phyloP scores from a whole-genome alignment of 495 filamentous ascomycete species.

The Hyaloscypha hepaticicola region DNA sequence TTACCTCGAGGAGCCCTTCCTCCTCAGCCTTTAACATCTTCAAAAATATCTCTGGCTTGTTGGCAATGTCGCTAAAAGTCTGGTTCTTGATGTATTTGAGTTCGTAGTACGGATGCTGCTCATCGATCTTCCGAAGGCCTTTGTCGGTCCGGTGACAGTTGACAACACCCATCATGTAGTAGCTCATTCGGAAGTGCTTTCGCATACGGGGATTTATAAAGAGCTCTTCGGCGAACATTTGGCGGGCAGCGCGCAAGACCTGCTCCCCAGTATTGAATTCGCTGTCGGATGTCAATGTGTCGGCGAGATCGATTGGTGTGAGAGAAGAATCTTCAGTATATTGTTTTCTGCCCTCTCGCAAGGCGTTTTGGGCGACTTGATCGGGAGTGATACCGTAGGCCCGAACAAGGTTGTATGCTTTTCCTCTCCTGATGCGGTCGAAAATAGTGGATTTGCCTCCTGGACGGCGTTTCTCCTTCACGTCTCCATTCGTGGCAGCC shows the following conservation, averaged over 20 bases:
- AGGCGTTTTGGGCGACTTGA: slow-evolving; percentile 78
- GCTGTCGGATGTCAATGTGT: slow-evolving; percentile 61
- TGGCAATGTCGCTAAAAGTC: slow-evolving; percentile 74
- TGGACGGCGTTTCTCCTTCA: slow-evolving; percentile 68
- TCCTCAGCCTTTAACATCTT: slow-evolving; percentile 96
- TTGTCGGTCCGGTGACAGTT: slow-evolving; percentile 92
- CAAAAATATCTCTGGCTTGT: slow-evolving; percentile 81
- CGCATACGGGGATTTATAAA: slow-evolving; percentile 86
- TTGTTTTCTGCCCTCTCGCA: slow-evolving; percentile 71
- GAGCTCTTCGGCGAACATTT: slow-evolving; percentile 90
- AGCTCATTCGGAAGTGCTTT: slow-evolving; percentile 76
- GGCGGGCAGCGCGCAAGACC: slow-evolving; percentile 73
- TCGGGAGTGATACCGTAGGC: slow-evolving; percentile 90
- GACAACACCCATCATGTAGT: slow-evolving; percentile 77
- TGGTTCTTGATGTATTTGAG: slow-evolving; percentile 96
- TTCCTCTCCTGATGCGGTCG: slow-evolving; percentile 77
- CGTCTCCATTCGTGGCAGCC: slow-evolving; percentile 56
- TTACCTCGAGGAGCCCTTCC: slow-evolving; percentile 85
- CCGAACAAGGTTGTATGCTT: slow-evolving; percentile 77
- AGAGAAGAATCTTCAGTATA: slow-evolving; percentile 78
- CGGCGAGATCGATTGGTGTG: slow-evolving; percentile 83
- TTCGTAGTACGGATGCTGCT: slow-evolving; percentile 93
- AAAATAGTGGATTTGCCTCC: slow-evolving; percentile 72
- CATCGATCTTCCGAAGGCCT: slow-evolving; percentile 89
- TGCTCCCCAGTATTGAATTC: slow-evolving; percentile 77